Evolutionary conservation across 2,329 filamentous ascomycete genomes (phyloP), one percentile per base, ranked within the genome.

Genomic region (Ramularia collo-cygni): DNA sequence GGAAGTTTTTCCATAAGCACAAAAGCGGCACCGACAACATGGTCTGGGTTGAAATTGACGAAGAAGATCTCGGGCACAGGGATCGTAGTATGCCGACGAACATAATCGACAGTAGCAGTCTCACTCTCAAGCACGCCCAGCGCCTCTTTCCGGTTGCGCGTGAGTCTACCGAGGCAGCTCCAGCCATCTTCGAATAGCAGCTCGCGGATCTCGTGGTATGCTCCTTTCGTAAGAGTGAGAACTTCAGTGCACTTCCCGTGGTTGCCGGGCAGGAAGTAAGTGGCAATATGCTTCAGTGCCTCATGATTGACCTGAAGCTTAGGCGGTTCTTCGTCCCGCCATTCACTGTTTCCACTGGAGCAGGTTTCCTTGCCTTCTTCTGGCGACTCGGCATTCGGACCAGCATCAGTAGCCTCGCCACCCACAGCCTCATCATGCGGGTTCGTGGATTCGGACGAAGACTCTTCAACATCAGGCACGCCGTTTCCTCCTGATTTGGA

Each of bases 131-230:
- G 31, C 13, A 40, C 35, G 6, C 14, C 14, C 4, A 40, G 14
- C 9, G 18, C 14, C 29, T 46, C 37, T 1, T 29, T 12, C 15
- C 13, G 32, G 18, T 47, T 34, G 14, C 47, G 32, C 1, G 40
- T 40, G 35, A 47, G 48, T 2, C 48, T 38, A 6, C 29, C 45
- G 12, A 48, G 40, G 32, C 45, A 48, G 12, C n/a, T 39, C 37
- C 43, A 50, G 3, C 43, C 47, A 34, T 52, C 50, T 12, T 39
- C 40, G 28, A 50, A 47, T 10, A 29, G 17, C 2, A 50, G 32
- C 1, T 34, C 9, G 1, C 19, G 12, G 24, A 50, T 35, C 5
- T 45, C 44, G 14, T 47, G 44, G 17, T 26, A 44, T 2, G 15
- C n/a, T 6, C 46, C 46, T 3, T 38, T 27, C 3, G 5, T 10